Percentiles rank a stretch among this genome's conserved stretches.
These are phyloP conservation scores for Peronospora farinosa DNA, from an alignment of 352 stramenopile genomes.

Conservation along the genomic window DNA sequence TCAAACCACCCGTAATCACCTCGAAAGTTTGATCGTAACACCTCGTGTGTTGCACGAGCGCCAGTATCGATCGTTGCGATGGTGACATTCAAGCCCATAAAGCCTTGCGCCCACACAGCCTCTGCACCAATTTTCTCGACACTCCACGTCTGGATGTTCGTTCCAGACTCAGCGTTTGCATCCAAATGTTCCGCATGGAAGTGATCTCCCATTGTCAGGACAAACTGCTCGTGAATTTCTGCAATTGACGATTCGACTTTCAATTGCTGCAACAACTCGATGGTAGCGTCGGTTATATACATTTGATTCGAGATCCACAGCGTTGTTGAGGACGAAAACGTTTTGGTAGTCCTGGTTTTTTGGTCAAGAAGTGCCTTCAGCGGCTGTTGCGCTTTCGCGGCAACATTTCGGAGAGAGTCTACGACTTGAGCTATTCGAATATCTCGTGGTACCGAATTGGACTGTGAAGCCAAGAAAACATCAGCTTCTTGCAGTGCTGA, in stretches of 20 bases:
- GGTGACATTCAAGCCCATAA: constrained; percentile 26
- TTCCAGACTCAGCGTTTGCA: constrained; percentile 3
- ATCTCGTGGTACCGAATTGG: constrained; percentile 9
- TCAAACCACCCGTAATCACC: constrained; percentile 25
- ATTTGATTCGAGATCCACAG: constrained; percentile 41
- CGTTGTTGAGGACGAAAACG: constrained; percentile 13
- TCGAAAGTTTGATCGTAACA: constrained; percentile 23
- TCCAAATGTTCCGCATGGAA: constrained; percentile 17
- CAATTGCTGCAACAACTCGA: constrained; percentile 24
- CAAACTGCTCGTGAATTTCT: constrained; percentile 27
- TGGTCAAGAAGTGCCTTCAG: constrained; percentile 15
- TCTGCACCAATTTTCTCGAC: constrained; percentile 32
- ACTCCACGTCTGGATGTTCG: constrained; percentile 22
- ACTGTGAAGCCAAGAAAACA: background rate
- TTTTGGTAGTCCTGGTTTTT: constrained; percentile 4
- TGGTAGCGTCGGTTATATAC: constrained; percentile 26
- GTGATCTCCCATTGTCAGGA: constrained; percentile 22
- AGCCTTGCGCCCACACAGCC: constrained; percentile 27
- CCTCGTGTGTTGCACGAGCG: constrained; percentile 32
- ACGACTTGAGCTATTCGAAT: constrained; percentile 23
- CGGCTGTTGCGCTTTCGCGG: constrained; percentile 7
- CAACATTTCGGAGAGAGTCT: constrained; percentile 12
- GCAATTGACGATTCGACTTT: constrained; percentile 17
- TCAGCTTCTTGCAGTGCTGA: constrained; percentile 9
- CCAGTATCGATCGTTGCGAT: constrained; percentile 41